Evolutionary conservation across 768 basidiomycete genomes (phyloP).

Genomic region (Amanita muscaria): DNA sequence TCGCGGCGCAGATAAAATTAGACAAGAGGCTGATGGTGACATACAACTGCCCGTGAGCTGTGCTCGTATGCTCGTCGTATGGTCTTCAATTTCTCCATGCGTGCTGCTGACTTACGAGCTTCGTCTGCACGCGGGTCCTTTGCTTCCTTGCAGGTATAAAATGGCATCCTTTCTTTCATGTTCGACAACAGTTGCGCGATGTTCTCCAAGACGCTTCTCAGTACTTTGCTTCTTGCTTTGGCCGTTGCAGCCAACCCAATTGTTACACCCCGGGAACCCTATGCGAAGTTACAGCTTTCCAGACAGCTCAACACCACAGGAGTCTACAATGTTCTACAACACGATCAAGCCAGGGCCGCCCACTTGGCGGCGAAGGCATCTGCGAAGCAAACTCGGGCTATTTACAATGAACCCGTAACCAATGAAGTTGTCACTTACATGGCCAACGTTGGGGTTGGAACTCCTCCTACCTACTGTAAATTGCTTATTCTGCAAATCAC

Average conservation of each 20-base stretch:
- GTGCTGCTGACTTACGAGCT: too few species aligned
- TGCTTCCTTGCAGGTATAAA: too few species aligned
- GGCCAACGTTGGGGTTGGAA: slow-evolving; percentile 43
- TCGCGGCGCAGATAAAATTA: too few species aligned
- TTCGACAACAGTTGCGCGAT: slow-evolving; percentile 21
- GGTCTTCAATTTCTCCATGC: too few species aligned
- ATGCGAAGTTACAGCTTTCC: slow-evolving; percentile 43
- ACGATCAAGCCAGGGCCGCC: slow-evolving; percentile 42
- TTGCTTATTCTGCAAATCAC: neutral
- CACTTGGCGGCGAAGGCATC: slow-evolving; percentile 31
- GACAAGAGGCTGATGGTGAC: too few species aligned
- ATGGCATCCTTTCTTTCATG: too few species aligned
- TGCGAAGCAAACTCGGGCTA: neutral
- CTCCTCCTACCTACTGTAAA: slow-evolving; percentile 44
- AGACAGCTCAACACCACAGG: slow-evolving; percentile 44
- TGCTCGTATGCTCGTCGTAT: too few species aligned
- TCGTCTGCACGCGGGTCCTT: too few species aligned
- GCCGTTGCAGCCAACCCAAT: slow-evolving; percentile 38
- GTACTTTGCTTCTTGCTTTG: slow-evolving; percentile 37
- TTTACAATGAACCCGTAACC: slow-evolving; percentile 25
- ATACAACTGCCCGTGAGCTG: too few species aligned
- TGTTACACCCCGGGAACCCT: slow-evolving; percentile 27
- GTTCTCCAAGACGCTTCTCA: slow-evolving; percentile 32
- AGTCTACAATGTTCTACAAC: slow-evolving; percentile 36
- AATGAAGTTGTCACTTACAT: slow-evolving; percentile 35